Conservation (phyloP, 345 rosid genomes). For the Gossypium longicalyx region DNA sequence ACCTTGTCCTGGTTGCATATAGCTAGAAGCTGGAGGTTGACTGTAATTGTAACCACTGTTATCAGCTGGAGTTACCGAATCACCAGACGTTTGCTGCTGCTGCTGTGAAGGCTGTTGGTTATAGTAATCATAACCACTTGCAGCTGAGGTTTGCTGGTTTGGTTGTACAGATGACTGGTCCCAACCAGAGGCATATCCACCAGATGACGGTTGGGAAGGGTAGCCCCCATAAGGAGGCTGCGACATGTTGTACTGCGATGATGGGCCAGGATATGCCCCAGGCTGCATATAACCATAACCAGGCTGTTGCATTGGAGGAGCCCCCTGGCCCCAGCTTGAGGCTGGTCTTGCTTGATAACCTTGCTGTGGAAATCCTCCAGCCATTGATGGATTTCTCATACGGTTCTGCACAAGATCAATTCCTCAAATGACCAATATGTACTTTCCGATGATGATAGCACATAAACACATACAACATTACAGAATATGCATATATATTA, state of each 20-base stretch:
- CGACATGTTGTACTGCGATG: slow-evolving; percentile 64
- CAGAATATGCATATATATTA: slow-evolving; percentile 8
- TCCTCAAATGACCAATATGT: slow-evolving; percentile 28
- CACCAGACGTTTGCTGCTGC: slow-evolving; percentile 56
- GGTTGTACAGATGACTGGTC: slow-evolving; percentile 77
- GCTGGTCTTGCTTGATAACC: slow-evolving; percentile 85
- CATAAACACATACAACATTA: slow-evolving; percentile 14
- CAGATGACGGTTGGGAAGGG: slow-evolving; percentile 72
- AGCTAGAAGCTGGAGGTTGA: slow-evolving; percentile 68
- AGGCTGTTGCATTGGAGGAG: slow-evolving; percentile 66
- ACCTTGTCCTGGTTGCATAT: slow-evolving; percentile 73
- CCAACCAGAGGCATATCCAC: slow-evolving; percentile 75
- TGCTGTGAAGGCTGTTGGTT: slow-evolving; percentile 69
- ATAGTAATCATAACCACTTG: slow-evolving; percentile 86
- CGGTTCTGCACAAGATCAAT: slow-evolving; percentile 68
- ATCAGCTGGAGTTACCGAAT: slow-evolving; percentile 59
- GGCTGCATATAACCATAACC: slow-evolving; percentile 87
- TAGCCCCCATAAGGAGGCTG: slow-evolving; percentile 72
- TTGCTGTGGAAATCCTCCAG: slow-evolving; percentile 84
- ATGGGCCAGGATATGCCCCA: slow-evolving; percentile 75
- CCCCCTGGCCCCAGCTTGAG: slow-evolving; percentile 74
- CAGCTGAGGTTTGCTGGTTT: slow-evolving; percentile 50
- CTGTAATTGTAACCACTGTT: slow-evolving; percentile 57
- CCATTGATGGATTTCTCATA: slow-evolving; percentile 67
- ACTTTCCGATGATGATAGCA: slow-evolving; percentile 18